Percentiles rank a stretch among this genome's conserved stretches.
Conservation (phyloP, 2,329 filamentous ascomycete genomes). For the Exophiala oligosperma region DNA sequence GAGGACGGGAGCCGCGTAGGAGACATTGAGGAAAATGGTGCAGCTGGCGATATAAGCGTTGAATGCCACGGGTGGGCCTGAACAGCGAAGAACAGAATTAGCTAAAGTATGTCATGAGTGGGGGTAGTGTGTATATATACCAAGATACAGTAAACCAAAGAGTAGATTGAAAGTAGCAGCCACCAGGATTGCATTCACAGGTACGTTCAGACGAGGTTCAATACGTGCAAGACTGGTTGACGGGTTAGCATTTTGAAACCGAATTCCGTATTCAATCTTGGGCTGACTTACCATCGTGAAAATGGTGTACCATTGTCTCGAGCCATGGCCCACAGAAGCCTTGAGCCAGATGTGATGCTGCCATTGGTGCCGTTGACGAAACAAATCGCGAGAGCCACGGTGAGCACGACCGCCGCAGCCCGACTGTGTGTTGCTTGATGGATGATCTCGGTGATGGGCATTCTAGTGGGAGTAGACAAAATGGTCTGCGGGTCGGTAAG, state of each 20-base stretch:
- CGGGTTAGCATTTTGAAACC: not conserved
- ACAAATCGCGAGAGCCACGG: conserved; percentile 38
- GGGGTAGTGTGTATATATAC: conserved; percentile 24
- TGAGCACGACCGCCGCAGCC: conserved; percentile 62
- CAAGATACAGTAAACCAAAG: conserved; percentile 56
- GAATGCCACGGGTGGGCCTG: conserved; percentile 51
- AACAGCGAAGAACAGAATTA: no score
- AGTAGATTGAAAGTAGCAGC: conserved; percentile 55
- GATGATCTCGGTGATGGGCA: conserved; percentile 61
- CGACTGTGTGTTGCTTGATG: conserved; percentile 61
- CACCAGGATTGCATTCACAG: conserved; percentile 51
- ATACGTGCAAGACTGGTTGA: conserved; percentile 37
- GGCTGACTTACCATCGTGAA: conserved; percentile 41
- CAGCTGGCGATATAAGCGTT: conserved; percentile 59
- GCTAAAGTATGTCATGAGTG: not conserved
- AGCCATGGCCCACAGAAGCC: conserved; percentile 68
- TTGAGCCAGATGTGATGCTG: conserved; percentile 64
- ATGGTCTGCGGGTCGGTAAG: conserved; percentile 50
- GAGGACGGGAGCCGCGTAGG: conserved; percentile 57
- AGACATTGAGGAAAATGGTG: conserved; percentile 58
- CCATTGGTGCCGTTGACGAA: conserved; percentile 57
- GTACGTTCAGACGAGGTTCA: conserved; percentile 49
- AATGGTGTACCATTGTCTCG: conserved; percentile 63
- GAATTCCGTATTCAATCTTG: not conserved
- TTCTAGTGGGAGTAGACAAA: conserved; percentile 53